Evolutionary conservation across 306 rosid species (phyloP), one percentile per base, ranked within the genome.

Genomic region (Rosa lucieae): DNA sequence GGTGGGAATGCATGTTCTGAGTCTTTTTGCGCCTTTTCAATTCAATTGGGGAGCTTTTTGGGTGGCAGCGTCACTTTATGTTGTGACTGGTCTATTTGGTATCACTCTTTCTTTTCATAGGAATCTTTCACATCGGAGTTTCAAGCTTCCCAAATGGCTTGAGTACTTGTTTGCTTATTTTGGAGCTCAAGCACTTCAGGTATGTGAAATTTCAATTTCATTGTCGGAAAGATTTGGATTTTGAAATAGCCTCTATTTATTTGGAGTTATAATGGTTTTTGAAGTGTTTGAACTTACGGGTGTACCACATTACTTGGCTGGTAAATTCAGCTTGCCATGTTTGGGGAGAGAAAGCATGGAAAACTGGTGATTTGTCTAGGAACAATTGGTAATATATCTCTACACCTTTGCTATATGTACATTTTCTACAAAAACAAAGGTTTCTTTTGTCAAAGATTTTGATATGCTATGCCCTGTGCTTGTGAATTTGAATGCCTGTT

Each of bases 321-420:
- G 98, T 94, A n/a, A 92, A 94, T 78, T 94, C 98, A 70, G 98
- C 97, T 72, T 94, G 97, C 90, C 98, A 94, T 82, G 97, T 92
- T 1, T 94, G 97, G 97, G 98, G 98, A 20, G 84, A 75, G 3
- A 94, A 87, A 23, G 78, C 82, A 0, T 94, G 97, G 96, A 89
- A 86, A 40, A 94, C 98, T 18, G 86, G 84, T 48, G 98, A 94
- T 78, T 84, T 92, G 40, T 94, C 98, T 18, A 87, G 88, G 80
- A 94, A 94, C 80, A 94, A 92, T 39, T 94, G 97, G 98, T 68
- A n/a, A 8, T 32, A 0, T 17, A 32, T 26, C 75, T 65, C 48
- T n/a, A 29, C 42, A 2, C 37, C 66, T 9, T 8, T 32, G 35
- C 35, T 32, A 32, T n/a, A 62, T 61, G 40, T 11, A n/a, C 5